A percentile compares a stretch with the other conserved stretches of the same genome.
These are phyloP conservation scores for Novymonas esmeraldas DNA, from an alignment of 208 protist species.

Conservation along the genomic window DNA sequence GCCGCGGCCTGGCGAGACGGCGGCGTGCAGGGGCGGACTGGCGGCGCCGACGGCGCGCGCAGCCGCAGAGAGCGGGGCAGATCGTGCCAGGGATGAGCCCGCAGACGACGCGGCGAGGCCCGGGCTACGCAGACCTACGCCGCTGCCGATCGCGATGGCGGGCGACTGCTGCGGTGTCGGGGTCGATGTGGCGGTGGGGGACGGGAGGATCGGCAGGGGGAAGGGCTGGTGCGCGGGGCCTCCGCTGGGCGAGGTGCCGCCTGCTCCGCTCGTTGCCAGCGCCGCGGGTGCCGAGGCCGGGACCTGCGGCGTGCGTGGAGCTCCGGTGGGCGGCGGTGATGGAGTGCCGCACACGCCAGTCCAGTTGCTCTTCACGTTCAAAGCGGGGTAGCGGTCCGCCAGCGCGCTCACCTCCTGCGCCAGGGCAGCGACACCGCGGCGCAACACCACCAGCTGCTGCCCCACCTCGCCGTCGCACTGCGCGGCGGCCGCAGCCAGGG, in stretches of 20 bases:
- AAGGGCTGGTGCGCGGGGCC: neutral
- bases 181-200: neutral
- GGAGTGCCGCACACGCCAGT: neutral
- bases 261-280: neutral
- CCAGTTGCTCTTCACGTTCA: constrained; percentile 3
- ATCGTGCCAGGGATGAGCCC: neutral
- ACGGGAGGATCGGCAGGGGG: neutral
- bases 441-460: constrained; percentile 28
- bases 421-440: constrained; percentile 30
- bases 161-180: neutral
- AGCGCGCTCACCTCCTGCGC: constrained; percentile 22
- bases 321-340: neutral
- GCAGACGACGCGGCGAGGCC: constrained; percentile 1
- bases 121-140: neutral
- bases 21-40: constrained; percentile 3
- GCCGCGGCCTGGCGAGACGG: neutral
- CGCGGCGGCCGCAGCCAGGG: constrained; percentile 14
- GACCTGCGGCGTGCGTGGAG: constrained; percentile 17
- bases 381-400: constrained; percentile 20
- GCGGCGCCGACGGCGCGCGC: neutral
- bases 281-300: constrained; percentile 2
- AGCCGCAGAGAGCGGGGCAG: neutral
- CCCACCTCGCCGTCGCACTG: constrained; percentile 34
- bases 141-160: constrained; percentile 2
- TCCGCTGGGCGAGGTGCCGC: neutral